phyloP scores from a whole-genome alignment of 129 eudicot genomes.

The Lonicera japonica region DNA sequence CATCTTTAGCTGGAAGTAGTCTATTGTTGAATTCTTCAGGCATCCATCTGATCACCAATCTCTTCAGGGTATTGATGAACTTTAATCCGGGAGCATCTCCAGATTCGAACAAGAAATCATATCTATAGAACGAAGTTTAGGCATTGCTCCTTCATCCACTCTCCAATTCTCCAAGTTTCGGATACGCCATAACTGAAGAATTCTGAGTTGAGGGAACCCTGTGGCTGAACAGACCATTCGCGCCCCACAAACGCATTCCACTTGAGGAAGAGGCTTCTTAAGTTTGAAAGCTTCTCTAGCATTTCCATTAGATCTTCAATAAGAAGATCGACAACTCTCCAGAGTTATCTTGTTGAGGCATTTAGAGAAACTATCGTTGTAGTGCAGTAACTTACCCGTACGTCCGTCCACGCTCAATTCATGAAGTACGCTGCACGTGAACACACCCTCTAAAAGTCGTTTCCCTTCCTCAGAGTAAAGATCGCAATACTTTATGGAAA shows the following conservation, averaged over 20 bases:
- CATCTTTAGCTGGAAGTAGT: neutral
- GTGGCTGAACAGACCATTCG: neutral
- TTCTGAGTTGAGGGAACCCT: slow-evolving; percentile 1
- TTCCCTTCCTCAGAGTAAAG: neutral
- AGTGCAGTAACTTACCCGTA: neutral
- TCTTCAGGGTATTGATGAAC: neutral
- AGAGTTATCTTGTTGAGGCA: neutral
- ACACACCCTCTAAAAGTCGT: neutral
- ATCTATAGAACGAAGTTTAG: neutral
- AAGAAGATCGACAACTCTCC: neutral
- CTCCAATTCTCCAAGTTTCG: neutral
- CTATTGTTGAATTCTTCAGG: neutral
- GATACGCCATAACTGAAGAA: neutral
- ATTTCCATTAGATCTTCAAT: neutral
- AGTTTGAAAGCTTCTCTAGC: neutral
- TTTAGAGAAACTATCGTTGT: neutral
- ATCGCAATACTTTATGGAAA: neutral
- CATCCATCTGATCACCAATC: neutral
- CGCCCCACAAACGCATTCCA: no score
- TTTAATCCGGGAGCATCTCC: slow-evolving; percentile 8
- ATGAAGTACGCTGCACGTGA: neutral
- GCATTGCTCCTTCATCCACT: slow-evolving; percentile 5
- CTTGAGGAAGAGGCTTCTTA: neutral
- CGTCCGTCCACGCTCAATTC: neutral
- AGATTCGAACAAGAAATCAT: neutral